Evolutionary conservation across 148 eudicot species (phyloP).

Genomic region (Cornus kousa): DNA sequence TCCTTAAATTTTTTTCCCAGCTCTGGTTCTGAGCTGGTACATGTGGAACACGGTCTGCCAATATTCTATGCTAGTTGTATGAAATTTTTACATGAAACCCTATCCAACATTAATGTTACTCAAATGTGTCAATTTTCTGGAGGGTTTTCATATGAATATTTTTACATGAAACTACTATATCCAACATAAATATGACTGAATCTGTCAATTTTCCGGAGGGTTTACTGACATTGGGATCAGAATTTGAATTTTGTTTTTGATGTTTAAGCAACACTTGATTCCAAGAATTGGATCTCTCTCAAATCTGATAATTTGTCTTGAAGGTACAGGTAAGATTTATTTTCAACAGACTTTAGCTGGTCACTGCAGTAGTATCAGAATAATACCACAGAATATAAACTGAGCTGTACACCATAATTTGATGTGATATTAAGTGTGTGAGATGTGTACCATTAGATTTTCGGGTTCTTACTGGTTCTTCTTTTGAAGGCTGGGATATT

Average conservation of each 20-base stretch:
- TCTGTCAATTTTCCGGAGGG: background rate
- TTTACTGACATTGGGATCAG: background rate
- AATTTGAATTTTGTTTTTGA: background rate
- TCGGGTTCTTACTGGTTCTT: background rate
- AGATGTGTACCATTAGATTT: background rate
- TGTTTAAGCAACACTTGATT: background rate
- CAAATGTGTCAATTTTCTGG: background rate
- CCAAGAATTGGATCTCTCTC: background rate
- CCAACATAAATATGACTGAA: background rate
- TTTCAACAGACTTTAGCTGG: background rate
- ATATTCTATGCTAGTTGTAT: conserved; percentile 10
- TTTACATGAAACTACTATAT: background rate
- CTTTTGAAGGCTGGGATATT: background rate
- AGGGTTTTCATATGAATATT: conserved; percentile 2
- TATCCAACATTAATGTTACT: background rate
- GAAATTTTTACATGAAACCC: background rate
- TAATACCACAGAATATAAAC: background rate
- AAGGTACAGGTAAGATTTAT: background rate
- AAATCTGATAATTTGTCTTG: background rate
- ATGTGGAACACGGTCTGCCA: background rate
- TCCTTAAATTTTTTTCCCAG: background rate
- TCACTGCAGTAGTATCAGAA: background rate
- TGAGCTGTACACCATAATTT: background rate
- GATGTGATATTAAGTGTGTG: background rate
- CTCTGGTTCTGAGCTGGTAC: background rate